Percentiles rank a stretch among this genome's conserved stretches.
These are phyloP conservation scores for Jimgerdemannia flammicorona DNA, from an alignment of 192 early-diverging fungal genomes.

Conservation along the genomic window DNA sequence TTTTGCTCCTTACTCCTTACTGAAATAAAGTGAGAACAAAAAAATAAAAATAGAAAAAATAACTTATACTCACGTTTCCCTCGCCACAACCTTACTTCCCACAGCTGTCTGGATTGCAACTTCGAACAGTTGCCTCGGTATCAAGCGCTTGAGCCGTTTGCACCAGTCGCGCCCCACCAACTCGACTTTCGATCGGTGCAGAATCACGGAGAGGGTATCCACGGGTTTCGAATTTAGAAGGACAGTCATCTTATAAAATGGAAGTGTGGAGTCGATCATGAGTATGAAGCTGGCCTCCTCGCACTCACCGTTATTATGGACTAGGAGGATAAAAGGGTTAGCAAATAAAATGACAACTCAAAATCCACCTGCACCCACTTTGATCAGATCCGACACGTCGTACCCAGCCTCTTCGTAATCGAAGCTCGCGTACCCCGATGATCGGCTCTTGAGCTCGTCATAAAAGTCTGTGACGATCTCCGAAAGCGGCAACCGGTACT, in stretches of 20 bases:
- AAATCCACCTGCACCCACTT: conserved; percentile 29
- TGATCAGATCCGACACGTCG: conserved; percentile 81
- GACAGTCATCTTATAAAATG: conserved; percentile 62
- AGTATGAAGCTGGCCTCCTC: not conserved
- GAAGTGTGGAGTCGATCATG: not conserved
- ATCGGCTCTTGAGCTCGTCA: conserved; percentile 88
- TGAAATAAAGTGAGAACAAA: not conserved
- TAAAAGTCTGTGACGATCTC: conserved; percentile 97
- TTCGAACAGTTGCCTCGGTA: conserved; percentile 89
- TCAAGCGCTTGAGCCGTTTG: conserved; percentile 75
- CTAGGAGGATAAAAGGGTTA: conserved; percentile 7
- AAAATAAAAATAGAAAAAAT: not conserved
- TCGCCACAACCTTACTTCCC: conserved; percentile 78
- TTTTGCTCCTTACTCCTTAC: not conserved
- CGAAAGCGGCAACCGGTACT: conserved; percentile 83
- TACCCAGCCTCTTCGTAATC: conserved; percentile 97
- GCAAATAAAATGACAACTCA: not conserved
- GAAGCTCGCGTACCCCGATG: conserved; percentile 90
- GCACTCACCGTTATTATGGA: conserved; percentile 13
- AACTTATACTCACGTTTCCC: conserved; percentile 62
- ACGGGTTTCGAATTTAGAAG: conserved; percentile 88
- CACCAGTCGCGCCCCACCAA: conserved; percentile 79
- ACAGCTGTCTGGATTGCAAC: conserved; percentile 88
- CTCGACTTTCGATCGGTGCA: conserved; percentile 70
- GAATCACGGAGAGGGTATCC: conserved; percentile 88